Percentiles rank a stretch among this genome's conserved stretches.
These are phyloP conservation scores for Termitomyces sp. DNA, from an alignment of 768 basidiomycete genomes.

Conservation along the genomic window DNA sequence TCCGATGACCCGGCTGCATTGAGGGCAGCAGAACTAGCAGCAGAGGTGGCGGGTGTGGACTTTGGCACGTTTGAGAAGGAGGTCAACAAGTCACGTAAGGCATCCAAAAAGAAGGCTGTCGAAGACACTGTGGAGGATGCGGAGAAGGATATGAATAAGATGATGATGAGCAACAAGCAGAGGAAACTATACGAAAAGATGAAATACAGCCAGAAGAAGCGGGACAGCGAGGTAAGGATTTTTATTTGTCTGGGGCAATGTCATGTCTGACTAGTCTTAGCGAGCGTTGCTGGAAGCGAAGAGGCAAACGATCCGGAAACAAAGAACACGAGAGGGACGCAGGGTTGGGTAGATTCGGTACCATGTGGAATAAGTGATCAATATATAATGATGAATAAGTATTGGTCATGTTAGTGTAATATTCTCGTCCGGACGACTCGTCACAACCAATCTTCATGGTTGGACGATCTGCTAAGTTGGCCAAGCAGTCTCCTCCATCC, in stretches of 20 bases:
- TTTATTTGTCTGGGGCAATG: not conserved
- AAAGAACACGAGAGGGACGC: slow-evolving; percentile 31
- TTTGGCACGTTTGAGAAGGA: slow-evolving; percentile 74
- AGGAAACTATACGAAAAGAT: slow-evolving; percentile 91
- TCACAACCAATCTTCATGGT: slow-evolving; percentile 17
- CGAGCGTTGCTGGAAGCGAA: slow-evolving; percentile 55
- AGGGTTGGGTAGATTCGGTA: slow-evolving; percentile 2
- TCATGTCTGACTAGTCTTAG: slow-evolving; percentile 29
- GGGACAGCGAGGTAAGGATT: slow-evolving; percentile 66
- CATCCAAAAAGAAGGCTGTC: slow-evolving; percentile 20
- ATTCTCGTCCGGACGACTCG: not conserved
- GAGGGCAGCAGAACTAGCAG: slow-evolving; percentile 85
- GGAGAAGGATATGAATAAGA: slow-evolving; percentile 91
- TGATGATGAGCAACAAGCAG: slow-evolving; percentile 96
- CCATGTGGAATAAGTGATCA: not conserved
- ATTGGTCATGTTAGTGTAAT: slow-evolving; percentile 2
- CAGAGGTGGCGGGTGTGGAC: slow-evolving; percentile 84
- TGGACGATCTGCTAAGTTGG: slow-evolving; percentile 14
- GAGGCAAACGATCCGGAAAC: slow-evolving; percentile 48
- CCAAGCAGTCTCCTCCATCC: slow-evolving; percentile 6
- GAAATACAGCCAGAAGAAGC: slow-evolving; percentile 80
- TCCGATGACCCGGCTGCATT: slow-evolving; percentile 61
- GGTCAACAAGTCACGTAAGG: slow-evolving; percentile 54
- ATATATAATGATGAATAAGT: not conserved
- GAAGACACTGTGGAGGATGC: slow-evolving; percentile 29